Conservation (phyloP, 352 stramenopile genomes). For the Phytophthora uliginosa region DNA sequence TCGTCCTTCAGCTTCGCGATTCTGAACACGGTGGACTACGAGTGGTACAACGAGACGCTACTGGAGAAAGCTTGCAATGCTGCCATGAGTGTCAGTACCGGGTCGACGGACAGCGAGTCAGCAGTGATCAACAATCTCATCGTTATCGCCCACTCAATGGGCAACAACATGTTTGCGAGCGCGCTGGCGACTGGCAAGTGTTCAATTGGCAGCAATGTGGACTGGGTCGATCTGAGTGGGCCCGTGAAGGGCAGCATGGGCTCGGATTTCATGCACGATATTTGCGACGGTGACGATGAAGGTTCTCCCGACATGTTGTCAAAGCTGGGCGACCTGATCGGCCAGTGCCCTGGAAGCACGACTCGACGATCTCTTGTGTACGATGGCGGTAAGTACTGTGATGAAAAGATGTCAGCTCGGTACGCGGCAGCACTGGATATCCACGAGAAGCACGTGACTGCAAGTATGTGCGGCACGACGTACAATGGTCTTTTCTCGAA, state of each 20-base stretch:
- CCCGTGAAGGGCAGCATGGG: conserved; percentile 2
- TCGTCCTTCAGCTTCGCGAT: conserved; percentile 4
- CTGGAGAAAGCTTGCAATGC: conserved; percentile 26
- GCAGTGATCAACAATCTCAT: conserved; percentile 53
- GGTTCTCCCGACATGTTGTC: conserved; percentile 7
- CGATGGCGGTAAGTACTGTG: neutral
- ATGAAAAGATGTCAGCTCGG: neutral
- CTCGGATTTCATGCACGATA: conserved; percentile 41
- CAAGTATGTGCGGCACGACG: conserved; percentile 40
- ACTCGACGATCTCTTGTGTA: conserved; percentile 15
- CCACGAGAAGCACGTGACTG: conserved; percentile 5
- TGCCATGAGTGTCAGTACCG: conserved; percentile 28
- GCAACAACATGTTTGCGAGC: conserved; percentile 34
- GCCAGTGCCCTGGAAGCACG: conserved; percentile 40
- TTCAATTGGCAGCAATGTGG: conserved; percentile 29
- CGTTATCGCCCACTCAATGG: conserved; percentile 56
- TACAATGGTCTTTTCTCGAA: conserved; percentile 38
- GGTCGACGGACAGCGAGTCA: conserved; percentile 8
- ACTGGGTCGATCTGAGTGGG: conserved; percentile 44
- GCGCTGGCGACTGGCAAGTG: conserved; percentile 47
- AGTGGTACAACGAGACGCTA: neutral
- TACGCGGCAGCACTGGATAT: neutral
- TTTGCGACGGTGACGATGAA: conserved; percentile 33
- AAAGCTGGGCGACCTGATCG: conserved; percentile 30
- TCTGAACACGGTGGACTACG: neutral